Evolutionary conservation across 2,329 filamentous ascomycete species (phyloP).

Genomic region (Talaromyces sp.): DNA sequence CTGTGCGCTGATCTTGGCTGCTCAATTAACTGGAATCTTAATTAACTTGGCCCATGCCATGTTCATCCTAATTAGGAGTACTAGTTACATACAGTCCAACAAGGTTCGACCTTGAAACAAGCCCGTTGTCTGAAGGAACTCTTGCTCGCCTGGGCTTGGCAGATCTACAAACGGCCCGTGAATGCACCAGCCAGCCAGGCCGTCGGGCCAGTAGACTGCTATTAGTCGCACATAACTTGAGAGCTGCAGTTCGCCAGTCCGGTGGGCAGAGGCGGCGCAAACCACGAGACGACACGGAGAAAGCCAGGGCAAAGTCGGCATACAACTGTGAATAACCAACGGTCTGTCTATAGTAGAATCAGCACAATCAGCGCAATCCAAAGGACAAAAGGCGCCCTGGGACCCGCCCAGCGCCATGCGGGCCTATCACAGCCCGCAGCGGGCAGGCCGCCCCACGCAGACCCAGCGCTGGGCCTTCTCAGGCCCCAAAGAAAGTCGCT

Average conservation of each 20-base stretch:
- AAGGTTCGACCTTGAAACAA: not conserved
- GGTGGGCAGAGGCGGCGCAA: too few relatives aligned
- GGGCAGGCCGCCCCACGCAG: not conserved
- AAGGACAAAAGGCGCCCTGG: not conserved
- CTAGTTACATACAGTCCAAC: not conserved
- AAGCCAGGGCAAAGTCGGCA: not conserved
- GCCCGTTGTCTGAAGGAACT: not conserved
- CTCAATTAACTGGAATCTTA: too few relatives aligned
- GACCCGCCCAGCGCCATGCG: slow-evolving; percentile 4
- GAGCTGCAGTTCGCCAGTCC: too few relatives aligned
- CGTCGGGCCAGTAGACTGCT: too few relatives aligned
- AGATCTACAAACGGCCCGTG: not conserved
- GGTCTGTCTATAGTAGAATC: too few relatives aligned
- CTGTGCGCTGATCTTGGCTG: too few relatives aligned
- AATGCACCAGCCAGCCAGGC: not conserved
- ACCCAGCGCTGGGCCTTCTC: too few relatives aligned
- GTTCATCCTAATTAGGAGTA: too few relatives aligned
- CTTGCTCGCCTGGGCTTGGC: not conserved
- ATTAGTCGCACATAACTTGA: too few relatives aligned
- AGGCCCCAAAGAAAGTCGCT: slow-evolving; percentile 2
- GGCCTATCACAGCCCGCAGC: not conserved
- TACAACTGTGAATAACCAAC: too few relatives aligned
- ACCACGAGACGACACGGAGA: not conserved
- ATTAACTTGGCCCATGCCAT: too few relatives aligned
- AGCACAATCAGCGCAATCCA: too few relatives aligned